Percentiles rank a stretch among this genome's conserved stretches.
Evolutionary conservation across 2,329 filamentous ascomycete genomes (phyloP).

Genomic region (Calonectria hongkongensis): DNA sequence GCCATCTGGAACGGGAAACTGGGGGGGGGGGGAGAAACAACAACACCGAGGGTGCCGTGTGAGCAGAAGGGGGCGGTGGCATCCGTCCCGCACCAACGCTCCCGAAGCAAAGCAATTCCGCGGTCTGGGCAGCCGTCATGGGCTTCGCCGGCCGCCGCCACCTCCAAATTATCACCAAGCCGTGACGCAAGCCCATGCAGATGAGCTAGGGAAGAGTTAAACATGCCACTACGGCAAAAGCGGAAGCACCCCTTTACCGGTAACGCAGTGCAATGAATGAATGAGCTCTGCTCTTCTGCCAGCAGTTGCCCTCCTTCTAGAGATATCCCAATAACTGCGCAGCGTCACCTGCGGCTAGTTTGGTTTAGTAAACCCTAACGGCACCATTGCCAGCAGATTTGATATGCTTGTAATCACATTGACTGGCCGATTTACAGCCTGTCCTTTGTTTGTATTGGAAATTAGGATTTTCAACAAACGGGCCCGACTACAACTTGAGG

Average conservation of each 20-base stretch:
- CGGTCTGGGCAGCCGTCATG: background rate
- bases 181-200: conserved; percentile 19
- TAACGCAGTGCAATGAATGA: too few species aligned
- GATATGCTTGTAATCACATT: background rate
- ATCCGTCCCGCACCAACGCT: conserved; percentile 24
- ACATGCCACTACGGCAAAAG: background rate
- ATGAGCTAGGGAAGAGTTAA: background rate
- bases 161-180: conserved; percentile 12
- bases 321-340: background rate
- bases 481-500: background rate
- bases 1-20: background rate
- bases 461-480: too few species aligned
- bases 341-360: background rate
- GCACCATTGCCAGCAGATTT: background rate
- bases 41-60: background rate
- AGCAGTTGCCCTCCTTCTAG: background rate
- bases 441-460: background rate
- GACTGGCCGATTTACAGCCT: background rate
- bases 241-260: background rate
- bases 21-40: background rate
- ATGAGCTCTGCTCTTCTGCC: background rate
- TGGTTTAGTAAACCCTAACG: background rate
- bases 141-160: conserved; percentile 2
- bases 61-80: background rate
- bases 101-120: conserved; percentile 22